Evolutionary conservation across 768 basidiomycete genomes (phyloP).

Genomic region (Hortiboletus campestris): DNA sequence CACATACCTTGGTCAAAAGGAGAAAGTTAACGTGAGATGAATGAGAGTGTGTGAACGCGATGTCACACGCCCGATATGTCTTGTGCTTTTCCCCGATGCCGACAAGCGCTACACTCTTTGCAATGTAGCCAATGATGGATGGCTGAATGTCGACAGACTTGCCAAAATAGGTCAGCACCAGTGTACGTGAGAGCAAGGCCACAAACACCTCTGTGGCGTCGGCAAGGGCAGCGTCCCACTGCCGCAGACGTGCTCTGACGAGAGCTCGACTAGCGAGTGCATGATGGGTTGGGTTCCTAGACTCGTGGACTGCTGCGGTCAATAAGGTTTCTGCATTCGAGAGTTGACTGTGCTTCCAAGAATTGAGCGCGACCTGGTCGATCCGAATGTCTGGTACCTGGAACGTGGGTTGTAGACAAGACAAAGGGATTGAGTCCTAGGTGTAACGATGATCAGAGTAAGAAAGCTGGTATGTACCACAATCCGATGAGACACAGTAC

Average conservation of each 20-base stretch:
- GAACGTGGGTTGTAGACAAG: too few relatives aligned
- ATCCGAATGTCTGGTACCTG: background rate
- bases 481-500: background rate
- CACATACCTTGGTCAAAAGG: background rate
- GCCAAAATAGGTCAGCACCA: background rate
- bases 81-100: too few relatives aligned
- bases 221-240: background rate
- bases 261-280: too few relatives aligned
- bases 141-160: background rate
- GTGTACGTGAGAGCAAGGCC: too few relatives aligned
- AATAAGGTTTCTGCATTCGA: background rate
- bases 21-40: background rate
- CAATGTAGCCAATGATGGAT: background rate
- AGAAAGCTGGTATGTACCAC: background rate
- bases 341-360: background rate
- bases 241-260: too few relatives aligned
- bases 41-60: background rate
- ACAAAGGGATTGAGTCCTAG: too few relatives aligned
- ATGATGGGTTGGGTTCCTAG: background rate
- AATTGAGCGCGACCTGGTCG: background rate
- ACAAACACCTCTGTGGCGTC: background rate
- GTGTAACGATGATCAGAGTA: background rate
- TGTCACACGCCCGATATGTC: background rate
- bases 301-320: background rate
- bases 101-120: too few relatives aligned